Conservation (phyloP, 2,329 filamentous ascomycete species). For the Ceratocystis diversiconidia region DNA sequence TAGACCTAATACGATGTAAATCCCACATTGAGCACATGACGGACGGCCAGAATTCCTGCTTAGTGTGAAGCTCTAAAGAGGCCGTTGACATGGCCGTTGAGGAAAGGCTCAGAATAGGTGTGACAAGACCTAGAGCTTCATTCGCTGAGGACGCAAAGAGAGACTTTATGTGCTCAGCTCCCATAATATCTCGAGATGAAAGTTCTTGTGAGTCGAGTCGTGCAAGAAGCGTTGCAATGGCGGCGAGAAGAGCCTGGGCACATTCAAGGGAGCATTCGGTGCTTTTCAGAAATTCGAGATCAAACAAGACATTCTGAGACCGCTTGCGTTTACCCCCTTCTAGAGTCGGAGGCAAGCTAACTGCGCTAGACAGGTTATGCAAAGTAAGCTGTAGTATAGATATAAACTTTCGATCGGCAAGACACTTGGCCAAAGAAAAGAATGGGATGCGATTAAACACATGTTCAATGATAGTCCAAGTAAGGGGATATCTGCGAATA, state of each 20-base stretch:
- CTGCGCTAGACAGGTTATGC: constrained; percentile 37
- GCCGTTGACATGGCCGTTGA: constrained; percentile 26
- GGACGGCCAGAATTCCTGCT: constrained; percentile 34
- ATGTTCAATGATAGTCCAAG: constrained; percentile 48
- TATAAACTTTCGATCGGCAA: constrained; percentile 57
- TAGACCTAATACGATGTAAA: constrained; percentile 36
- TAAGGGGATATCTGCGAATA: constrained; percentile 39
- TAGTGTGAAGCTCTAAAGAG: constrained; percentile 25
- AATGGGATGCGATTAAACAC: constrained; percentile 52
- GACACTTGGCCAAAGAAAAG: constrained; percentile 53
- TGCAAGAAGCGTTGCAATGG: constrained; percentile 33
- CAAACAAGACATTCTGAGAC: constrained; percentile 24
- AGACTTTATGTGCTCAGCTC: constrained; percentile 43
- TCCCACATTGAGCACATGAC: constrained; percentile 37
- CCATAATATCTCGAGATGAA: constrained; percentile 34
- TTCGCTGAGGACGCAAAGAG: constrained; percentile 37
- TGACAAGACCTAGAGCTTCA: constrained; percentile 34
- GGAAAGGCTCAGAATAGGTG: constrained; percentile 34
- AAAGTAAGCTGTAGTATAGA: constrained; percentile 51
- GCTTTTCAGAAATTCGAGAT: constrained; percentile 29
- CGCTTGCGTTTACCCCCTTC: constrained; percentile 34
- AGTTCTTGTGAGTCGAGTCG: constrained; percentile 29
- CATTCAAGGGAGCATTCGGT: constrained; percentile 32
- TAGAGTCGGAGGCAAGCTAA: constrained; percentile 17
- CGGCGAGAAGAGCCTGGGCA: constrained; percentile 34